Conservation (phyloP, 2,329 filamentous ascomycete genomes). For the Claviceps maximensis region DNA sequence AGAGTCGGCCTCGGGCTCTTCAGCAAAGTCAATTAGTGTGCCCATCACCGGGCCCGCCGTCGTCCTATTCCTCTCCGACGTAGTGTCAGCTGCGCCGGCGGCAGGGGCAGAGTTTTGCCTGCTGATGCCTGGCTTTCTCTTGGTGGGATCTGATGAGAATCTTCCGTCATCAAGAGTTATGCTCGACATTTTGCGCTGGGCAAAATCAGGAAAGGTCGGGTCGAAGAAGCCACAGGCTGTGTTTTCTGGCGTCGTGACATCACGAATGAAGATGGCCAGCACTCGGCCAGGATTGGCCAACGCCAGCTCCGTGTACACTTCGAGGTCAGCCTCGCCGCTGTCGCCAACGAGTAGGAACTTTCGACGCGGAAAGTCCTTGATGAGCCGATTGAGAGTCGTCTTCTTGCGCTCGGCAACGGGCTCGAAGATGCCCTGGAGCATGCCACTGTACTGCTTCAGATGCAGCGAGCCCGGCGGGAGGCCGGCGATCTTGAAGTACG, state of each 20-base stretch:
- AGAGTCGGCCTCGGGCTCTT: slow-evolving; percentile 36
- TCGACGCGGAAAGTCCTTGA: slow-evolving; percentile 78
- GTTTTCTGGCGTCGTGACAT: slow-evolving; percentile 73
- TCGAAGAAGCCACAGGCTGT: slow-evolving; percentile 68
- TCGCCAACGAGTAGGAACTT: slow-evolving; percentile 89
- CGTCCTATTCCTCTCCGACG: slow-evolving; percentile 11
- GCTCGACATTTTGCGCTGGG: slow-evolving; percentile 15
- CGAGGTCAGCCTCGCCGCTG: slow-evolving; percentile 90
- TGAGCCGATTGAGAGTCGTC: slow-evolving; percentile 69
- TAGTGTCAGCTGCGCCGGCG: background rate
- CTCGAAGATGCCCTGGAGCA: slow-evolving; percentile 96
- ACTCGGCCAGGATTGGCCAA: slow-evolving; percentile 72
- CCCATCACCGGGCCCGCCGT: slow-evolving; percentile 33
- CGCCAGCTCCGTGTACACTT: slow-evolving; percentile 93
- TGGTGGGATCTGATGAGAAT: background rate
- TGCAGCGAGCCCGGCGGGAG: slow-evolving; percentile 85
- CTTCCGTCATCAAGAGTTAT: slow-evolving; percentile 14
- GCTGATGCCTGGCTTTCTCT: slow-evolving; percentile 4
- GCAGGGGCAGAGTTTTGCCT: slow-evolving; percentile 16
- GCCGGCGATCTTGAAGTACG: slow-evolving; percentile 68
- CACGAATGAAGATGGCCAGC: slow-evolving; percentile 81
- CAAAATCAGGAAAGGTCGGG: slow-evolving; percentile 28
- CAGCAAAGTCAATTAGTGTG: slow-evolving; percentile 47
- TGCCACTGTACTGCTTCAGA: slow-evolving; percentile 89
- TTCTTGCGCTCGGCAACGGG: slow-evolving; percentile 93